Base-by-base conservation (phyloP, 768 basidiomycete genomes). In the Chalciporus pseudorubinellus region DNA sequence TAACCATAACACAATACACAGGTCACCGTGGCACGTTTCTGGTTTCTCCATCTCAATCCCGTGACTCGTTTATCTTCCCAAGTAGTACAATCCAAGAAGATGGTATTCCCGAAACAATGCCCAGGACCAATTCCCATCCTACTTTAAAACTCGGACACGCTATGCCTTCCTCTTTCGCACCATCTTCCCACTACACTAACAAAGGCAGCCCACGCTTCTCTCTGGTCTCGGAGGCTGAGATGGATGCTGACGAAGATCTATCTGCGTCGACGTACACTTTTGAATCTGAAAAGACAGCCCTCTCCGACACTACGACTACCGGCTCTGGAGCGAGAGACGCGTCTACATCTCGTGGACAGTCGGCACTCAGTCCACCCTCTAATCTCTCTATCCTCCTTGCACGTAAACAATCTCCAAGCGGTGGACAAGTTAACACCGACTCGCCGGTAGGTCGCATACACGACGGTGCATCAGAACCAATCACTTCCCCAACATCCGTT, bases 11-110 rank as follows among this genome's bases (percentile, higher is more conserved):
- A 39, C 26, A 40, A 47, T 14, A 20, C 18, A 12, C 40, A 38
- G 9, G 26, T 56, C 48, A 39, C 52, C 39, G 36, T 51, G 45
- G 44, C 64, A 65, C 64, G 55, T 66, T 65, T 52, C 9, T 50
- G 61, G 63, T 51, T 55, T 59, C 59, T 26, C 18, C 36, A 29
- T 61, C 59, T 39, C 63, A 57, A 41, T 64, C 62, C 53, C 59
- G 62, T 58, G 70, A 72, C 51, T 64, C 71, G 2, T 70, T 76
- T 61, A 73, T 77, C 50, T 75, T 77, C 52, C 74, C 73, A 18
- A 58, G 34, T 20, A 50, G n/a, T 46, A 19, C 56, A 1, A 61
- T 56, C 42, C 62, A 59, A 52, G 26, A 16, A 43, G 62, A 61
- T 59, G 56, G 62, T 12, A 53, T 56, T 45, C 64, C 56, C 29